These are phyloP conservation scores for Jaltomata sinuosa DNA, from an alignment of 257 asterid genomes.

Conservation along the genomic window DNA sequence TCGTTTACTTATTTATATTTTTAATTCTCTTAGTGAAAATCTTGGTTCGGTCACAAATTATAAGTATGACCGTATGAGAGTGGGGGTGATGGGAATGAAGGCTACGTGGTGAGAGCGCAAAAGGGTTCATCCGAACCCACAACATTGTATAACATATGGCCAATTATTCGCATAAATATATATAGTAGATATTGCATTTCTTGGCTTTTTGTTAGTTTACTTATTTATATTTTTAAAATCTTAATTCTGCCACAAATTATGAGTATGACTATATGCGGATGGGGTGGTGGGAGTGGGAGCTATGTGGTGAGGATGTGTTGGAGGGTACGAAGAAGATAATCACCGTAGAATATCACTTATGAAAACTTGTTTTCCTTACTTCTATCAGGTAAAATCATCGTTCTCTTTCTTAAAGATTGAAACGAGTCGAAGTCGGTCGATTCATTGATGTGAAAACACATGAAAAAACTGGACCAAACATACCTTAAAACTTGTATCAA, in stretches of 20 bases:
- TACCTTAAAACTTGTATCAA: too few species aligned
- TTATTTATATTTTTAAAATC: not conserved
- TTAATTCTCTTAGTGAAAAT: not conserved
- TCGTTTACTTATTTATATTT: not conserved
- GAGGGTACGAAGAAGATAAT: not conserved
- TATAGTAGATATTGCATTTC: not conserved
- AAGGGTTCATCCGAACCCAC: not conserved
- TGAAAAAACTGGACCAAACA: not conserved
- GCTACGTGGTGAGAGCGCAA: not conserved
- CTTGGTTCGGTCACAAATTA: not conserved
- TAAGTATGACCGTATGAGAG: not conserved
- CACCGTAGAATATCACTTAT: not conserved
- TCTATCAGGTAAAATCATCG: not conserved
- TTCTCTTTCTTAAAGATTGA: not conserved
- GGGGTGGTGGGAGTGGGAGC: not conserved
- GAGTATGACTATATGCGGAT: not conserved
- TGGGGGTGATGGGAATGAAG: not conserved
- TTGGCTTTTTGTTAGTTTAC: not conserved
- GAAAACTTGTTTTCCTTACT: not conserved
- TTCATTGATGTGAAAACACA: not conserved
- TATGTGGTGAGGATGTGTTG: not conserved
- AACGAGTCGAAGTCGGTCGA: not conserved
- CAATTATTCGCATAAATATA: not conserved
- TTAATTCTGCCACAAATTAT: not conserved
- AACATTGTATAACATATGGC: not conserved